Conservation (phyloP, 23 red algal species). For the Gracilaria caudata region DNA sequence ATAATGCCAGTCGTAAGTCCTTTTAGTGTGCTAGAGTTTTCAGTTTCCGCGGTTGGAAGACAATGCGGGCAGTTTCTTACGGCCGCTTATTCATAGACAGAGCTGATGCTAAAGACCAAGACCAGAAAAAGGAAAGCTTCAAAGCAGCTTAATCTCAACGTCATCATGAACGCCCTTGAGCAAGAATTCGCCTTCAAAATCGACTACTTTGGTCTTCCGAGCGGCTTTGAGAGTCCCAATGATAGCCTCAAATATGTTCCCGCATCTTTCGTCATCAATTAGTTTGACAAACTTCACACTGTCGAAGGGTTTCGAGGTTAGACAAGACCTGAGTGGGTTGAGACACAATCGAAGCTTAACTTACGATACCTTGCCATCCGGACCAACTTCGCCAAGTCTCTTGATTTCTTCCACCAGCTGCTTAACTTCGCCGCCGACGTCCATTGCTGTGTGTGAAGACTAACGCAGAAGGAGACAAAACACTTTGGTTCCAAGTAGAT, state of each 20-base stretch:
- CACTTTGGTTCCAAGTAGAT: too few relatives aligned
- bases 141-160: slow-evolving; percentile 53
- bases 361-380: slow-evolving; percentile 69
- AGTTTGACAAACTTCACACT: slow-evolving; percentile 76
- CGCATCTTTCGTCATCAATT: slow-evolving; percentile 72
- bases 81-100: neutral
- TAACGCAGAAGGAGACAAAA: too few relatives aligned
- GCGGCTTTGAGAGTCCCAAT: slow-evolving; percentile 74
- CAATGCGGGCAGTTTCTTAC: neutral
- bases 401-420: slow-evolving; percentile 75
- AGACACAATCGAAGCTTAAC: neutral
- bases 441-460: slow-evolving; percentile 23
- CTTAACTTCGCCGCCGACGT: slow-evolving; percentile 71
- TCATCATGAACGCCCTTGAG: slow-evolving; percentile 77
- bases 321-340: neutral
- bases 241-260: slow-evolving; percentile 76
- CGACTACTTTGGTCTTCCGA: slow-evolving; percentile 57
- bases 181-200: slow-evolving; percentile 84
- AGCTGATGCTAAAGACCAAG: neutral
- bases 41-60: neutral
- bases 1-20: neutral
- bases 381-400: slow-evolving; percentile 48
- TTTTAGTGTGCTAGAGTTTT: neutral
- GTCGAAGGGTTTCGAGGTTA: neutral
- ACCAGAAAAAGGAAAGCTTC: neutral